phyloP scores from a whole-genome alignment of 768 basidiomycete genomes.

The Boletus vinaceobasis region DNA sequence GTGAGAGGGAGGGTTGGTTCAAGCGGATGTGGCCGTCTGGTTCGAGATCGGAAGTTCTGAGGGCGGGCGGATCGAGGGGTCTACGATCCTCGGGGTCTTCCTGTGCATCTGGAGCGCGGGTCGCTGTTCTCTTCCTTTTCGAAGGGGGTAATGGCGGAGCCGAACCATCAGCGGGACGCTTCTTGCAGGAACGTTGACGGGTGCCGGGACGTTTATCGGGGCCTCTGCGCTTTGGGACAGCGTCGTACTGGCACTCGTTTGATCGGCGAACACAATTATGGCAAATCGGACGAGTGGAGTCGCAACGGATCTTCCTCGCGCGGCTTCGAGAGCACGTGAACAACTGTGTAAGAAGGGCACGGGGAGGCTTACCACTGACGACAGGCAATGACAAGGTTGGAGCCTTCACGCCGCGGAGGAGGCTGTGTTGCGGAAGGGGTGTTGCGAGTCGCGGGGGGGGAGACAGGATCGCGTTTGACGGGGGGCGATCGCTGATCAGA shows the following conservation, averaged over 20 bases:
- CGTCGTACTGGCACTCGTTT: slow-evolving; percentile 77
- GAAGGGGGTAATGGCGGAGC: slow-evolving; percentile 46
- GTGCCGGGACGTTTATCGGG: slow-evolving; percentile 86
- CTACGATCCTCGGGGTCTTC: slow-evolving; percentile 29
- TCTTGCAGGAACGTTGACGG: slow-evolving; percentile 82
- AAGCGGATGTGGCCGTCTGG: slow-evolving; percentile 23
- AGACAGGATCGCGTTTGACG: slow-evolving; percentile 44
- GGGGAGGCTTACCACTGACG: slow-evolving; percentile 66
- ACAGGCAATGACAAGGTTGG: slow-evolving; percentile 77
- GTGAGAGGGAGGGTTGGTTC: slow-evolving; percentile 32
- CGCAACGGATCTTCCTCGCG: slow-evolving; percentile 81
- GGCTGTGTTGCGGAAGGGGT: slow-evolving; percentile 23
- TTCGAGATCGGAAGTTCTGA: slow-evolving; percentile 27
- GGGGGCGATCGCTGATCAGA: slow-evolving; percentile 34
- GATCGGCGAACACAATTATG: slow-evolving; percentile 78
- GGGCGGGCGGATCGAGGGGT: slow-evolving; percentile 22
- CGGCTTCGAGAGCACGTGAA: slow-evolving; percentile 54
- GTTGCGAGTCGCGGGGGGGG: slow-evolving; percentile 33
- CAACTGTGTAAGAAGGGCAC: slow-evolving; percentile 22
- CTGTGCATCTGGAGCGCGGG: slow-evolving; percentile 33
- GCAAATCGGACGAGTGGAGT: slow-evolving; percentile 77
- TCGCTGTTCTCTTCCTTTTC: slow-evolving; percentile 49
- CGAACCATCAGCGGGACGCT: slow-evolving; percentile 58
- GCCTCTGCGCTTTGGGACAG: slow-evolving; percentile 76
- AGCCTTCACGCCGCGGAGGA: slow-evolving; percentile 51